Evolutionary conservation across 2,329 filamentous ascomycete genomes (phyloP).

Genomic region (Alternaria sp.): DNA sequence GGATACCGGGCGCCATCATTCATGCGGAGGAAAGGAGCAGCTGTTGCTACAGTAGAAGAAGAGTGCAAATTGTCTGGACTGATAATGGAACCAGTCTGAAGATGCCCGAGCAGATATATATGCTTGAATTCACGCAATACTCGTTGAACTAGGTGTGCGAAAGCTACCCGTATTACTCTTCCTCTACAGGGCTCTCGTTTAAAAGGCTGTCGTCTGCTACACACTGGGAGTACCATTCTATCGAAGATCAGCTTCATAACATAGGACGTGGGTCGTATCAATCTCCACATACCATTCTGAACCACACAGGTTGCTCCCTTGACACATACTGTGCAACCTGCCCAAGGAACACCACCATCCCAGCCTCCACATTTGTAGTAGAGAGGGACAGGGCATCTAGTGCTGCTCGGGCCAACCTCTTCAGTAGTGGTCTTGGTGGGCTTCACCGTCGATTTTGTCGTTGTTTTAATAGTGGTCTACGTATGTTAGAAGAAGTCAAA

Average conservation of each 20-base stretch:
- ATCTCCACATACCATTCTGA: conserved; percentile 38
- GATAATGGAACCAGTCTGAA: neutral
- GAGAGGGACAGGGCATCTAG: conserved; percentile 40
- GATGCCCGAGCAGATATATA: neutral
- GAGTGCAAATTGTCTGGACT: neutral
- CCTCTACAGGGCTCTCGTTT: conserved; percentile 2
- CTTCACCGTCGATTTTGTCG: conserved; percentile 12
- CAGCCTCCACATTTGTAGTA: conserved; percentile 45
- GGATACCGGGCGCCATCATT: neutral
- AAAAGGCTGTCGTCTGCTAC: conserved; percentile 27
- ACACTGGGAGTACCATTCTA: conserved; percentile 42
- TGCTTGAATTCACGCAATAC: accelerated
- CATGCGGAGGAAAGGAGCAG: no score
- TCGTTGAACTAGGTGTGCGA: accelerated
- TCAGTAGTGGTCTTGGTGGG: conserved; percentile 24
- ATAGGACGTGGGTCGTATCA: no score
- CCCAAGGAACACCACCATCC: conserved; percentile 36
- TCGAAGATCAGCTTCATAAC: conserved; percentile 5
- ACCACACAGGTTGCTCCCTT: conserved; percentile 34
- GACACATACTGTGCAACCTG: conserved; percentile 39
- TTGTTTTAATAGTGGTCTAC: conserved; percentile 17
- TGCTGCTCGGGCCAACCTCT: conserved; percentile 39
- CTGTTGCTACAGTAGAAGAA: neutral
- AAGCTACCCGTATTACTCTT: neutral
- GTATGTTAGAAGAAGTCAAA: neutral